These are phyloP conservation scores for Steccherinum ochraceum DNA, from an alignment of 768 basidiomycete genomes.

Conservation along the genomic window DNA sequence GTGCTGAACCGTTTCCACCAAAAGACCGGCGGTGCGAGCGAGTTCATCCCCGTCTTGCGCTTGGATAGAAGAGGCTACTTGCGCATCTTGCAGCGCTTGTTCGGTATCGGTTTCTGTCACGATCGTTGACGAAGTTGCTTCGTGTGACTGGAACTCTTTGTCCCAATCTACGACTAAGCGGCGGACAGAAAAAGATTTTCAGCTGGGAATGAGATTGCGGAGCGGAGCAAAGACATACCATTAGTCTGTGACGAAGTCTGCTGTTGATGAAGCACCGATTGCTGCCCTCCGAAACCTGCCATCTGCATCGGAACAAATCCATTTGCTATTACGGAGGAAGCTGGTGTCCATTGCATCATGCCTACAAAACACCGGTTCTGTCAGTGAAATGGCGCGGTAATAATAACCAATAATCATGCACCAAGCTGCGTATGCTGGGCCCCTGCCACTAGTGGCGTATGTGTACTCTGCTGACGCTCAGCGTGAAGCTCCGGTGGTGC, in stretches of 20 bases:
- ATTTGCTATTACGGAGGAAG: conserved; percentile 28
- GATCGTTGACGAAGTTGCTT: conserved; percentile 21
- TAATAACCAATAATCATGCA: too few relatives aligned
- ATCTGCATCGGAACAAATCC: conserved; percentile 31
- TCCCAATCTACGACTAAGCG: conserved; percentile 41
- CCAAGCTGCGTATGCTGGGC: not conserved
- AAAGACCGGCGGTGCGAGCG: conserved; percentile 69
- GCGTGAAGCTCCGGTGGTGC: not conserved
- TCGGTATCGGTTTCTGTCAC: conserved; percentile 6
- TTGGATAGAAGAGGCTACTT: conserved; percentile 2
- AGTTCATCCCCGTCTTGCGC: conserved; percentile 58
- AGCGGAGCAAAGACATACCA: too few relatives aligned
- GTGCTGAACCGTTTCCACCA: conserved; percentile 69
- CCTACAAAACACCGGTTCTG: not conserved
- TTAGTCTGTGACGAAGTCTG: conserved; percentile 28
- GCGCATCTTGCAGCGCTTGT: conserved; percentile 5
- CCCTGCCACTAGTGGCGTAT: not conserved
- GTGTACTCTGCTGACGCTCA: not conserved
- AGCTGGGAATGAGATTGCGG: not conserved
- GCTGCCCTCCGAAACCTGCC: conserved; percentile 19
- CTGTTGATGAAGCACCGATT: conserved; percentile 13
- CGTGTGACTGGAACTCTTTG: conserved; percentile 56
- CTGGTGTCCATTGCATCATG: conserved; percentile 6
- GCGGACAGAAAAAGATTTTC: not conserved
- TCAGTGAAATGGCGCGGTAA: too few relatives aligned